phyloP scores from a whole-genome alignment of 2,329 filamentous ascomycete genomes.

The Microdochium bolleyi region DNA sequence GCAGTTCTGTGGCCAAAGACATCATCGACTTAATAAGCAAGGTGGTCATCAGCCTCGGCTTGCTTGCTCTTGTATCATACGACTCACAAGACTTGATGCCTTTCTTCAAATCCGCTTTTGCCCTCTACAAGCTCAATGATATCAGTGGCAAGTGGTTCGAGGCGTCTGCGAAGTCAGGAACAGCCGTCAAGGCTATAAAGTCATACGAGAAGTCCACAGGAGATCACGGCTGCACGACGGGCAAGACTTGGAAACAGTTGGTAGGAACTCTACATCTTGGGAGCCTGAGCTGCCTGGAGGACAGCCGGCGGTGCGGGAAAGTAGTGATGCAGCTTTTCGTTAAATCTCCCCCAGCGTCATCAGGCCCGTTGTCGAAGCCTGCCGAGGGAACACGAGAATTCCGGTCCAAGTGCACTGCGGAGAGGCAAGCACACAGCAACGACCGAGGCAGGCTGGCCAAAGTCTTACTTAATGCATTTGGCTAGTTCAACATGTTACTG shows the following conservation, averaged over 20 bases:
- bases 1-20: background rate
- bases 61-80: background rate
- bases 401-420: background rate
- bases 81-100: background rate
- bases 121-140: background rate
- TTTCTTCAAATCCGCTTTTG: background rate
- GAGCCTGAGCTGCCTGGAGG: background rate
- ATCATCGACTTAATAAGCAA: background rate
- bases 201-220: background rate
- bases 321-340: background rate
- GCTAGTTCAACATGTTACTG: background rate
- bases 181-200: background rate
- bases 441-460: background rate
- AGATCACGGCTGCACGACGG: background rate
- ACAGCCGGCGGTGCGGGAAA: background rate
- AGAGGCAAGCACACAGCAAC: background rate
- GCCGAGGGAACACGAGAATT: background rate
- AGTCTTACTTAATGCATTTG: background rate
- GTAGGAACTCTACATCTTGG: background rate
- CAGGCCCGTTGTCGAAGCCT: background rate
- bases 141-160: background rate
- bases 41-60: background rate
- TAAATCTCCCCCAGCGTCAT: background rate
- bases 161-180: background rate
- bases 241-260: background rate